phyloP scores from a whole-genome alignment of 495 filamentous ascomycete genomes.

The Hypomontagnella monticulosa region DNA sequence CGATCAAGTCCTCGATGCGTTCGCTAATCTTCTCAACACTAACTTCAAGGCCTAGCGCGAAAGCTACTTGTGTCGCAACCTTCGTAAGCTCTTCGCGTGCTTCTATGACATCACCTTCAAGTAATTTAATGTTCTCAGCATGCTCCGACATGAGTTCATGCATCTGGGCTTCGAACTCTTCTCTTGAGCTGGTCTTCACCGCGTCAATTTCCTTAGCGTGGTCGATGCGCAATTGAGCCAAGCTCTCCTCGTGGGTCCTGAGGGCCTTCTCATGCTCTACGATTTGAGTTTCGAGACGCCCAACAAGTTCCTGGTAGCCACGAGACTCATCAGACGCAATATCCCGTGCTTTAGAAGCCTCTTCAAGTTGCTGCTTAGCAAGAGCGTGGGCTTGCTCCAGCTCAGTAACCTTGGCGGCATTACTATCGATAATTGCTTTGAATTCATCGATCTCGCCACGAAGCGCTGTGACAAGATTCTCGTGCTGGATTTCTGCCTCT shows the following conservation, averaged over 20 bases:
- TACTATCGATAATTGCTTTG: slow-evolving; percentile 72
- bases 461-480: slow-evolving; percentile 71
- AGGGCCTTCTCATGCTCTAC: slow-evolving; percentile 60
- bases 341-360: slow-evolving; percentile 58
- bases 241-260: slow-evolving; percentile 57
- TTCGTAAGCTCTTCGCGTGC: slow-evolving; percentile 75
- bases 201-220: slow-evolving; percentile 62
- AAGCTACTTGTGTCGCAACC: slow-evolving; percentile 65
- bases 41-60: slow-evolving; percentile 62
- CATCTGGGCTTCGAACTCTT: slow-evolving; percentile 56
- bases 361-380: slow-evolving; percentile 66
- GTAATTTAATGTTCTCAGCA: slow-evolving; percentile 64
- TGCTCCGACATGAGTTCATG: slow-evolving; percentile 63
- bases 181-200: slow-evolving; percentile 50
- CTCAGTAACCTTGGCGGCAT: slow-evolving; percentile 68
- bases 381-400: slow-evolving; percentile 71
- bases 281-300: slow-evolving; percentile 68
- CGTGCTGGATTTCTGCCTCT: slow-evolving; percentile 62
- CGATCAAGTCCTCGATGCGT: slow-evolving; percentile 62
- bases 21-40: slow-evolving; percentile 64
- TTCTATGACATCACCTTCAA: slow-evolving; percentile 75
- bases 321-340: slow-evolving; percentile 56
- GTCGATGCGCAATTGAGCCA: slow-evolving; percentile 55
- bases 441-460: slow-evolving; percentile 82
- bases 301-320: slow-evolving; percentile 61